Evolutionary conservation across 2,329 filamentous ascomycete genomes (phyloP).

Genomic region (Colletotrichum tropicicola): DNA sequence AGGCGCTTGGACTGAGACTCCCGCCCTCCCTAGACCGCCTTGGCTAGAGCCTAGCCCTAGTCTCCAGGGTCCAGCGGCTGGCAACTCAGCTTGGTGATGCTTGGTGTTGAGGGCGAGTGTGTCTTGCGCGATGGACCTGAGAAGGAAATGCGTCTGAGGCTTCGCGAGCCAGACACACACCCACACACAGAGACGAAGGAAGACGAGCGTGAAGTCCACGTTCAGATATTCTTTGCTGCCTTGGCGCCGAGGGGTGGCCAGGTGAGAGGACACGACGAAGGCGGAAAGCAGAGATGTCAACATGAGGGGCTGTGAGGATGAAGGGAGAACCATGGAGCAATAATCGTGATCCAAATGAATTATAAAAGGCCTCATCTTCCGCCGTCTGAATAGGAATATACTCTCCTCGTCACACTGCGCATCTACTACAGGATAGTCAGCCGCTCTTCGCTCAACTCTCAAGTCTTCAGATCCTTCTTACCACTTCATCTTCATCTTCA

Average conservation of each 20-base stretch:
- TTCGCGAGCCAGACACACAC: background rate
- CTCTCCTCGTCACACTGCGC: slow-evolving; percentile 17
- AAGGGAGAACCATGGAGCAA: background rate
- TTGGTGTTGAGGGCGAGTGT: background rate
- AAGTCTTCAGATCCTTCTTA: slow-evolving; percentile 8
- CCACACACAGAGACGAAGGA: background rate
- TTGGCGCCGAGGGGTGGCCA: background rate
- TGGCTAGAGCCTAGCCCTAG: slow-evolving; percentile 13
- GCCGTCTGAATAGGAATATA: background rate
- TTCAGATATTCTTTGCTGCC: background rate
- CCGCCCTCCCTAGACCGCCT: slow-evolving; percentile 16
- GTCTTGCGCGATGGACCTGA: background rate
- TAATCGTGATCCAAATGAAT: background rate
- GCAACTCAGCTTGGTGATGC: background rate
- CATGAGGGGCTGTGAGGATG: background rate
- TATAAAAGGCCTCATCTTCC: slow-evolving; percentile 23
- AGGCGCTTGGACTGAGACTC: slow-evolving; percentile 18
- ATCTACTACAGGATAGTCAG: slow-evolving; percentile 28
- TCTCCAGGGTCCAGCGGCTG: slow-evolving; percentile 10
- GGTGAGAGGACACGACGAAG: slow-evolving; percentile 10
- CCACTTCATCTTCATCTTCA: background rate
- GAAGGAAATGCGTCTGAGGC: background rate
- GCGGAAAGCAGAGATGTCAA: background rate
- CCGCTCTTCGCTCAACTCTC: slow-evolving; percentile 11
- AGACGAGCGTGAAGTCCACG: slow-evolving; percentile 10